These are phyloP conservation scores for Lactarius sp. DNA, from an alignment of 768 basidiomycete genomes.

Conservation along the genomic window DNA sequence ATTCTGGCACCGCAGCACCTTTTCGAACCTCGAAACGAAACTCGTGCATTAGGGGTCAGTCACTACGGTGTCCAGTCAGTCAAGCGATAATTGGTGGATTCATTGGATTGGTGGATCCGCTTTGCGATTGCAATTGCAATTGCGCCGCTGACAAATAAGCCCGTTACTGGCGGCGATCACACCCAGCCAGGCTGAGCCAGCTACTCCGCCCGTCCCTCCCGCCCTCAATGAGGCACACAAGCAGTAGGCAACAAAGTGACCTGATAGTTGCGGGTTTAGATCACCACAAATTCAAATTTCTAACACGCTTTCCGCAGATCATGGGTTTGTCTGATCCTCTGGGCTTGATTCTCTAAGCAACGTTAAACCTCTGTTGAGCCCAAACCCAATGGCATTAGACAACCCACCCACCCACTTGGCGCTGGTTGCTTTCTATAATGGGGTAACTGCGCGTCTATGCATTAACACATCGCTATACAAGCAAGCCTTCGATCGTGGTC, in stretches of 20 bases:
- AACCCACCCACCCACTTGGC: no score
- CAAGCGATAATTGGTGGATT: no score
- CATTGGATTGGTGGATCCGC: background rate
- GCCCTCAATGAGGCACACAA: background rate
- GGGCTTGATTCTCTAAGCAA: background rate
- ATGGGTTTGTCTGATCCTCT: background rate
- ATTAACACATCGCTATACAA: background rate
- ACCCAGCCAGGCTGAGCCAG: background rate
- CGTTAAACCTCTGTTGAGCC: background rate
- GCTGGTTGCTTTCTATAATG: background rate
- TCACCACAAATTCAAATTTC: background rate
- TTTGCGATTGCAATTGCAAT: background rate
- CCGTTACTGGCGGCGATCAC: background rate
- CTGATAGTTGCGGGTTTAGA: no score
- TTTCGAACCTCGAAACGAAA: background rate
- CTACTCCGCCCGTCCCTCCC: background rate
- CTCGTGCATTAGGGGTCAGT: background rate
- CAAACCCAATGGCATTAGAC: no score
- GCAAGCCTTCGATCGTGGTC: background rate
- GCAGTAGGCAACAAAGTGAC: no score
- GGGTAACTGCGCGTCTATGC: background rate
- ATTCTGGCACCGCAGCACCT: background rate
- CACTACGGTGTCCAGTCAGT: no score
- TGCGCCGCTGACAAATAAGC: background rate
- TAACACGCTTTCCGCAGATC: background rate